Percentiles rank a stretch among this genome's conserved stretches.
phyloP scores from a whole-genome alignment of 176 grass and related monocot species.

The Oryza brachyantha region DNA sequence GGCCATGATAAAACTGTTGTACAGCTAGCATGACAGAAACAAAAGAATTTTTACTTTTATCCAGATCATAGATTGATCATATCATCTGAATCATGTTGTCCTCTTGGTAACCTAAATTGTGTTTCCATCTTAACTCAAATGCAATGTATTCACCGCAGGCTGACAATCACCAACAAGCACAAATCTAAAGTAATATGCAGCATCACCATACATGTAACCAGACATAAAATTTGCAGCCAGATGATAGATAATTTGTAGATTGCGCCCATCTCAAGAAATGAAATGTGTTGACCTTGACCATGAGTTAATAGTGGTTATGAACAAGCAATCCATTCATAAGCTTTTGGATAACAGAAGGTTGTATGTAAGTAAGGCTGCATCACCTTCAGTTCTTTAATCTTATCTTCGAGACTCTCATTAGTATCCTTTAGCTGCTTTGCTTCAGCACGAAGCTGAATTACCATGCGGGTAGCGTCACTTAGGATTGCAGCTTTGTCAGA shows the following conservation, averaged over 20 bases:
- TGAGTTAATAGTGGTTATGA: background rate
- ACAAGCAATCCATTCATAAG: background rate
- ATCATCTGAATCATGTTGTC: background rate
- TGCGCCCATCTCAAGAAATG: no score
- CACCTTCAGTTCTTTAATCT: conserved; percentile 81
- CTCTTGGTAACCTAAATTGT: background rate
- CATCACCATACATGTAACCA: no score
- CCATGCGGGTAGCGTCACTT: conserved; percentile 59
- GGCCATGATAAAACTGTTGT: background rate
- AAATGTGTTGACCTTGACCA: background rate
- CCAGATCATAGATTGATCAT: background rate
- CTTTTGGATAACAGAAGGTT: background rate
- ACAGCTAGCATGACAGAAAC: background rate
- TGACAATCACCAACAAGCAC: no score
- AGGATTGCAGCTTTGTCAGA: conserved; percentile 74
- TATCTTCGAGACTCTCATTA: conserved; percentile 65
- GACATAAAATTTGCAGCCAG: no score
- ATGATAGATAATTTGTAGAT: no score
- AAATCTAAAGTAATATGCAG: no score
- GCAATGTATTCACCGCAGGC: no score
- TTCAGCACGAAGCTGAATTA: conserved; percentile 68
- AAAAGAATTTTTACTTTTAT: background rate
- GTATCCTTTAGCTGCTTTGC: conserved; percentile 60
- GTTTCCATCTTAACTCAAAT: background rate
- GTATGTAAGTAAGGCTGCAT: background rate